These are phyloP conservation scores for Diddensiella caesifluorescens DNA, from an alignment of 805 yeast genomes.

Conservation along the genomic window DNA sequence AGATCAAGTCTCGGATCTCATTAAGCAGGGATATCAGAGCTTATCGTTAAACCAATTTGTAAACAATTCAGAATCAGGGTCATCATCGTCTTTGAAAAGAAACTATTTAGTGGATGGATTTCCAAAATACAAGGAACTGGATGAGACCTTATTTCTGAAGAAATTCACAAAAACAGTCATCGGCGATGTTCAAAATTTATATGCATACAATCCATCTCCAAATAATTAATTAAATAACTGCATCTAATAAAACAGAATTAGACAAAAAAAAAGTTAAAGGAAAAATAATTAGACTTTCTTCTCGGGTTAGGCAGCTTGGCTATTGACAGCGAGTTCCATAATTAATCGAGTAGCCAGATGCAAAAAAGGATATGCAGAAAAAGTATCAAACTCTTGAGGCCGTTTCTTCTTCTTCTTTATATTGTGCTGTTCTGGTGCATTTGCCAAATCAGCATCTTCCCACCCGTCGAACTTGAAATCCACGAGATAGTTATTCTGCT, in stretches of 20 bases:
- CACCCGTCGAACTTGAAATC: conserved; percentile 98
- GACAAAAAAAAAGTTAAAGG: not conserved
- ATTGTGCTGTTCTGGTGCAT: conserved; percentile 72
- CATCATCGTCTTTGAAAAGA: conserved; percentile 3
- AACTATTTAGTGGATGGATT: conserved; percentile 16
- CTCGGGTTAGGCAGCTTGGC: conserved; percentile 45
- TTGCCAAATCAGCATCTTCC: conserved; percentile 95
- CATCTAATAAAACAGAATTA: too few species aligned
- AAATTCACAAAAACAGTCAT: conserved; percentile 19
- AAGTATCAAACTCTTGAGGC: conserved; percentile 64
- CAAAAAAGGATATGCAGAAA: conserved; percentile 90
- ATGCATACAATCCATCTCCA: conserved; percentile 6
- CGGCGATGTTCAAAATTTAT: conserved; percentile 19
- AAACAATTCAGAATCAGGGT: not conserved
- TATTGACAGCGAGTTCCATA: conserved; percentile 95
- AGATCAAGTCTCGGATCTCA: conserved; percentile 26
- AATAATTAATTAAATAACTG: not conserved
- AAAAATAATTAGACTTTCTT: not conserved
- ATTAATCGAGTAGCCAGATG: conserved; percentile 88
- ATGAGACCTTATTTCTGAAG: conserved; percentile 25
- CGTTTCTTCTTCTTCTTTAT: conserved; percentile 14
- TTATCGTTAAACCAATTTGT: conserved; percentile 23
- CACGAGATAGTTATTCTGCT: conserved; percentile 90
- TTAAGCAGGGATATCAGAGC: conserved; percentile 27
- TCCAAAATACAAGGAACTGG: conserved; percentile 21